A percentile compares a stretch with the other conserved stretches of the same genome.
Evolutionary conservation across 1,284 basidiomycete genomes (phyloP).

Genomic region (Earliella scabrosa): DNA sequence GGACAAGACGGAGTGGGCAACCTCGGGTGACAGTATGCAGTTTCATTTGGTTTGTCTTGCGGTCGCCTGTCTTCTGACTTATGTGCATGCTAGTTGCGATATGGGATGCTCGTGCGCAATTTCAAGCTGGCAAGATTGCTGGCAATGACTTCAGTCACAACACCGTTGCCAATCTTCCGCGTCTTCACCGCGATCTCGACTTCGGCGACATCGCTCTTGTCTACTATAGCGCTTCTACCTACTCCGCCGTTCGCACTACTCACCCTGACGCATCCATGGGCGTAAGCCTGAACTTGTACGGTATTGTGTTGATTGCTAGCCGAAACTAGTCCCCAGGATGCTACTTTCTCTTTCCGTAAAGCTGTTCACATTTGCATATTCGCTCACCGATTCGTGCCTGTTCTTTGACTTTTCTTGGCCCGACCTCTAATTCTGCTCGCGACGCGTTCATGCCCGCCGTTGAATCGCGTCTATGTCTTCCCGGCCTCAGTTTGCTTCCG

Average conservation of each 20-base stretch:
- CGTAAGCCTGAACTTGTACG: background rate
- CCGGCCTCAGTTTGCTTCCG: no score
- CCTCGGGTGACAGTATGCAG: background rate
- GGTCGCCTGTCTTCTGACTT: background rate
- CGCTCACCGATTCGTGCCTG: no score
- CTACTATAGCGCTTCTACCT: background rate
- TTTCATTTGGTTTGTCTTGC: no score
- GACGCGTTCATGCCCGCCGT: no score
- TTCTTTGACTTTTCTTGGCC: no score
- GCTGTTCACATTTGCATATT: no score
- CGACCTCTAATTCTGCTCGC: no score
- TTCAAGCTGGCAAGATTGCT: background rate
- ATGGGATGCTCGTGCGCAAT: background rate
- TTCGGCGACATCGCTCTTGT: background rate
- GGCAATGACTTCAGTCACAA: background rate
- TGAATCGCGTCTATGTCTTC: no score
- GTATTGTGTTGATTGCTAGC: background rate
- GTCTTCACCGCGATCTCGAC: background rate
- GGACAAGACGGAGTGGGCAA: background rate
- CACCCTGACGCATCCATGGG: background rate
- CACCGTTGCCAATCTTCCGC: background rate
- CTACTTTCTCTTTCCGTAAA: background rate
- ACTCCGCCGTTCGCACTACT: background rate
- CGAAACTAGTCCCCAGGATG: background rate
- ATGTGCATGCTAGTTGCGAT: background rate